Base-by-base conservation (phyloP, 139 green algal genomes). In the Chlamydomonas sp. region DNA sequence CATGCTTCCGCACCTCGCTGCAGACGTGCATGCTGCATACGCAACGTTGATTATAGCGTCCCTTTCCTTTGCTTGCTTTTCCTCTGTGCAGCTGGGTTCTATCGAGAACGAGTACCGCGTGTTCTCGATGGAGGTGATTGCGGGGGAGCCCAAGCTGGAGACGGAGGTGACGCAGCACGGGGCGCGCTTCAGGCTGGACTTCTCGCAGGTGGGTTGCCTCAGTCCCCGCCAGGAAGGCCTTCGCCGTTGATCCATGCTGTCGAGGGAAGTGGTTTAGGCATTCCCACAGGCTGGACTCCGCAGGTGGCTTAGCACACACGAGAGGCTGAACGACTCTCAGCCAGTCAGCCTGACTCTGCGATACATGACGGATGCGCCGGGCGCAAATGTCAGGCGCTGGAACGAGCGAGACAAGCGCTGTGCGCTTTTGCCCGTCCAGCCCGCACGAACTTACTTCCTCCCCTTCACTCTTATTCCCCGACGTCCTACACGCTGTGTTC, bases 81-180 rank as follows among this genome's bases (percentile, higher is more conserved):
- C 59, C 4, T 60, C n/a, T 4, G 9, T 7, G 20, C 90, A 96
- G 93, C 77, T 97, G 63, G 97, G 95, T 61, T 94, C 63, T 60
- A 99, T 99, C 31, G 95, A 98, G 62, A 99, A 97, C 83, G 95
- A 98, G 92, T 99, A 95, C 87, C 93, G 98, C 8, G 97, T 99
- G 69, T 98, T 99, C 63, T 60, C 93, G 0, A 97, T 99, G 94
- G 98, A 99, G 90, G 91, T 99, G 10, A 89, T 99, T 7, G 98
- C 97, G 1, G 97, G 98, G 15, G 91, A 97, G 63, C 59, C 57
- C 4, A 69, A 81, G 0, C 91, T 96, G 62, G 95, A 96, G 86
- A 95, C 96, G 4, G 94, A 96, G 85, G 95, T 98, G 17, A 93
- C 91, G 71, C 97, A 99, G 93, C 94, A 99, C 88, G 95, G 95